A percentile compares a stretch with the other conserved stretches of the same genome.
Evolutionary conservation across 768 basidiomycete species (phyloP).

Genomic region (Butyriboletus loyo): DNA sequence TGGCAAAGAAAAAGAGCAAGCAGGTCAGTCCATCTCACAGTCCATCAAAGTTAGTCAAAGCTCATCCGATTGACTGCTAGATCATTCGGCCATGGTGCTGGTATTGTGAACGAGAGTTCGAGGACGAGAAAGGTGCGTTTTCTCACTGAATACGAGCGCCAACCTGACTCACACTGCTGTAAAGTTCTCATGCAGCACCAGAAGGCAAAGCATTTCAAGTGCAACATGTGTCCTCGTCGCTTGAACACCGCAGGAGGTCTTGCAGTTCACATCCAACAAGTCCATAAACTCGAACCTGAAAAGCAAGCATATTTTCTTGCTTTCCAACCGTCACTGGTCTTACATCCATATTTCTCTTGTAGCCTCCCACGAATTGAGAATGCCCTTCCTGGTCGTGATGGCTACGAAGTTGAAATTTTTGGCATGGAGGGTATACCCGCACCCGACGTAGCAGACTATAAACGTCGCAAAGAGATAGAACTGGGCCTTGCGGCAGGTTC

Average conservation of each 20-base stretch:
- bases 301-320: conserved; percentile 30
- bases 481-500: conserved; percentile 80
- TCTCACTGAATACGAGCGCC: background rate
- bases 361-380: conserved; percentile 92
- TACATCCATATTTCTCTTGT: conserved; percentile 2
- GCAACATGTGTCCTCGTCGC: conserved; percentile 90
- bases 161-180: background rate
- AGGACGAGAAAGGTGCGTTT: conserved; percentile 91
- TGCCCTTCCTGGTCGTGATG: conserved; percentile 92
- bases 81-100: conserved; percentile 94
- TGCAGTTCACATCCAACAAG: conserved; percentile 97
- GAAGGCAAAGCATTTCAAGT: conserved; percentile 99
- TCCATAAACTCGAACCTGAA: conserved; percentile 98
- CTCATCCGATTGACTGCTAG: conserved; percentile 35
- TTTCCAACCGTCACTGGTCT: conserved; percentile 3
- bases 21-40: conserved; percentile 30
- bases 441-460: conserved; percentile 93
- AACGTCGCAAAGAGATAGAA: conserved; percentile 92
- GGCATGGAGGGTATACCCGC: conserved; percentile 99
- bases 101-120: conserved; percentile 99
- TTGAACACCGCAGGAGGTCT: conserved; percentile 97
- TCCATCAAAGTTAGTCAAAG: background rate
- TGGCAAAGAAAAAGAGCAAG: conserved; percentile 58
- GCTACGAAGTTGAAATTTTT: conserved; percentile 98
- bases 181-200: conserved; percentile 98